Evolutionary conservation across 78 protist genomes (phyloP).

Genomic region (Neovahlkampfia damariscottae): DNA sequence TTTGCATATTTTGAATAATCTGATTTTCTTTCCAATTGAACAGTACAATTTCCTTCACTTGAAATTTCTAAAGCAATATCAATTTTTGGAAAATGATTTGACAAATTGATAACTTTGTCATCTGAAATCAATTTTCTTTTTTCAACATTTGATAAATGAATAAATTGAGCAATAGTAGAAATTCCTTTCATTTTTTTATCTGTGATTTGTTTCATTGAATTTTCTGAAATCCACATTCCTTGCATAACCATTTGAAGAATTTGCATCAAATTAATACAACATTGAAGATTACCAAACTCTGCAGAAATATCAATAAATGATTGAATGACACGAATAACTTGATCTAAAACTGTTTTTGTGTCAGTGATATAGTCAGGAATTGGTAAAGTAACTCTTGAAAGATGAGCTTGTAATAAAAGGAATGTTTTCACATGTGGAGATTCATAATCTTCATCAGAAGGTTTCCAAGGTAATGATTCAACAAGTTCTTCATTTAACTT

Average conservation of each 20-base stretch:
- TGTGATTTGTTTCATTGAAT: neutral
- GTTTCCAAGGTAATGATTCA: constrained; percentile 45
- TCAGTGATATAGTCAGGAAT: constrained; percentile 90
- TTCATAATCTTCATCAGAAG: constrained; percentile 18
- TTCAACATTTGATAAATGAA: neutral
- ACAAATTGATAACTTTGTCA: neutral
- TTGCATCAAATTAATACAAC: constrained; percentile 36
- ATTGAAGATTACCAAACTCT: constrained; percentile 45
- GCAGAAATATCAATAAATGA: constrained; percentile 77
- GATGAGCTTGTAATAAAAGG: constrained; percentile 86
- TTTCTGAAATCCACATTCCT: constrained; percentile 30
- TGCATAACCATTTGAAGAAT: constrained; percentile 68
- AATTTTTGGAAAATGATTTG: neutral
- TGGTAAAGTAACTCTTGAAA: constrained; percentile 62
- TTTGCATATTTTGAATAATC: neutral
- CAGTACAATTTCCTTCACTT: neutral
- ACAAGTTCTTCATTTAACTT: constrained; percentile 48
- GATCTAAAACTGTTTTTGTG: constrained; percentile 84
- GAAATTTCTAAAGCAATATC: too few relatives aligned
- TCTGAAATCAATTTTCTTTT: neutral
- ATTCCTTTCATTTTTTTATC: neutral
- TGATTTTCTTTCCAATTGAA: neutral
- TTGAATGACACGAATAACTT: constrained; percentile 78
- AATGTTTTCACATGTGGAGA: constrained; percentile 76
- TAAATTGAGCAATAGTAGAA: neutral